phyloP scores from a whole-genome alignment of 2,329 filamentous ascomycete genomes.

The Neoscytalidium dimidiatum region DNA sequence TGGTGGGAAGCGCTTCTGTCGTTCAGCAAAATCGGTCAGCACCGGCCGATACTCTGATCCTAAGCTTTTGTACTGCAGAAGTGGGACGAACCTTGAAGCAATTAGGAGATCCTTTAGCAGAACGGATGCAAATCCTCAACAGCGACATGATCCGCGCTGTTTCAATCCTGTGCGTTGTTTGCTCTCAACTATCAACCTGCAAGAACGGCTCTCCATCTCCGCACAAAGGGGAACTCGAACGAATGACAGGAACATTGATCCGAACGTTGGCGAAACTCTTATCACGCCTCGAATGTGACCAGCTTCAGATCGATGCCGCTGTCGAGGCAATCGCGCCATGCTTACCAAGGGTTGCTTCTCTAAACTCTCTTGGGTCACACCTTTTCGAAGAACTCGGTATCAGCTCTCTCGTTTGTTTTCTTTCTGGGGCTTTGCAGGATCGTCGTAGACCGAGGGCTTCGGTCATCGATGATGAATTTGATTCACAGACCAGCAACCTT shows the following conservation, averaged over 20 bases:
- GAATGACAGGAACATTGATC: conserved; percentile 28
- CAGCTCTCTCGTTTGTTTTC: conserved; percentile 32
- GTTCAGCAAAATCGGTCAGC: not conserved
- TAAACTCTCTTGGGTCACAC: conserved; percentile 23
- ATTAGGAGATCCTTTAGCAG: conserved; percentile 45
- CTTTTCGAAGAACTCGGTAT: conserved; percentile 35
- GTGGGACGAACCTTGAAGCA: conserved; percentile 46
- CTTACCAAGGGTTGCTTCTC: conserved; percentile 30
- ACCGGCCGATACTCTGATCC: conserved; percentile 26
- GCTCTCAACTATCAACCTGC: conserved; percentile 26
- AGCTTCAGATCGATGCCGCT: conserved; percentile 46
- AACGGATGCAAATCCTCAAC: conserved; percentile 49
- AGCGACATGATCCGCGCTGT: conserved; percentile 53
- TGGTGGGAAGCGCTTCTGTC: not conserved
- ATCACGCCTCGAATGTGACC: conserved; percentile 39
- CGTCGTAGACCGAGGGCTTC: conserved; percentile 29
- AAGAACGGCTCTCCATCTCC: conserved; percentile 22
- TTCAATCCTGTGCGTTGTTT: conserved; percentile 51
- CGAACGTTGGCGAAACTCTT: conserved; percentile 38
- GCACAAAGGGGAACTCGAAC: conserved; percentile 26
- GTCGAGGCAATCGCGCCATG: conserved; percentile 38
- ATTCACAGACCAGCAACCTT: conserved; percentile 59
- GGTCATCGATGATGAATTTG: conserved; percentile 68
- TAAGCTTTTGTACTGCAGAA: conserved; percentile 50
- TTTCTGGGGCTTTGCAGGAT: conserved; percentile 33